Evolutionary conservation across 139 green algal genomes (phyloP), one percentile per base, ranked within the genome.

Genomic region (Nannochloris sp.): DNA sequence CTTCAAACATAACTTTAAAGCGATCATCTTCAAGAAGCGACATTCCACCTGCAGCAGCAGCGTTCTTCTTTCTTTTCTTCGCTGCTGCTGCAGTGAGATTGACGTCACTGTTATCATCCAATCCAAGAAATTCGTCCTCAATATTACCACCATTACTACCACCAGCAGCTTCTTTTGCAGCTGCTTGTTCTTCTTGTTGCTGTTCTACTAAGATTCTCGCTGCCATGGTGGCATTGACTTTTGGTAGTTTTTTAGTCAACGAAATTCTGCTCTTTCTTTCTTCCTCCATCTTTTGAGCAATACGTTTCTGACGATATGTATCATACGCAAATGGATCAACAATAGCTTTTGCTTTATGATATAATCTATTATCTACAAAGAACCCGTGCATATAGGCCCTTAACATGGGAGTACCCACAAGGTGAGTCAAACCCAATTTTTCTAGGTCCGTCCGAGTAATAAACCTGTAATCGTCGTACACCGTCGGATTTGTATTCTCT

Each of bases 371-470:
- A 81, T 99, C 85, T 3, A 99, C 56, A 75, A 99, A 98, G 82
- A 91, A 99, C 33, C 94, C 94, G 79, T 99, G 94, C 94, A 99
- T 97, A 87, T 97, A 98, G 30, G 94, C 87, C 3, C 89, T 77
- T 66, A 98, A 81, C 82, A 98, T 76, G 4, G 81, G 67, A 5
- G 90, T 97, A 54, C 93, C 93, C 62, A 96, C 71, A 37, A 99
- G 81, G 75, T 97, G 85, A 1, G 82, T 76, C 66, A 99, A 79
- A 4, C 85, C 87, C 57, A 98, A 77, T 35, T 78, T 77, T 97
- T 70, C 48, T 57, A 79, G 31, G 19, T 79, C 72, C 2, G 55
- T 47, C 4, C 63, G 47, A 9, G 77, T 90, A 7, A 92, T 80
- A 31, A 83, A 96, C 70, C 85, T 86, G 82, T 95, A 99, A 78